These are phyloP conservation scores for Colletotrichum destructivum DNA, from an alignment of 2,329 filamentous ascomycete genomes.

Conservation along the genomic window DNA sequence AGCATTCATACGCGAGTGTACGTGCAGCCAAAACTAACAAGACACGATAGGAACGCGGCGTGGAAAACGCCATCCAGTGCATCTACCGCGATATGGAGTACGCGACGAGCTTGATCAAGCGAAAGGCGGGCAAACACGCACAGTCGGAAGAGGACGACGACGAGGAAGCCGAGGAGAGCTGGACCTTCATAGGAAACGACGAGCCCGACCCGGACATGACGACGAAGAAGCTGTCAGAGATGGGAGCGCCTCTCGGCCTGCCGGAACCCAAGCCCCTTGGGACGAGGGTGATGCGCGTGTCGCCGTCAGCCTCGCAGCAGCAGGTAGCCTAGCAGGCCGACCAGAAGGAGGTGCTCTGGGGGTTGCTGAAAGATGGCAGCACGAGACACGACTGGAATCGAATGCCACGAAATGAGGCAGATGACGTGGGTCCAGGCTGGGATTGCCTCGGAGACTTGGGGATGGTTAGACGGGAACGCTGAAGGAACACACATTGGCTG, in stretches of 20 bases:
- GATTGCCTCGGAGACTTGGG: conserved; percentile 5
- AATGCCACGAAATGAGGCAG: background rate
- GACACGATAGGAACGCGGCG: conserved; percentile 81
- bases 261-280: conserved; percentile 29
- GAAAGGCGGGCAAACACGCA: conserved; percentile 67
- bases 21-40: conserved; percentile 47
- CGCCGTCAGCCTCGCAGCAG: conserved; percentile 28
- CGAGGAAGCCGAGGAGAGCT: conserved; percentile 82
- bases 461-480: background rate
- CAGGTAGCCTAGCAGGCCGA: conserved; percentile 24
- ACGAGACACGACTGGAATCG: background rate
- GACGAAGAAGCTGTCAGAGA: conserved; percentile 55
- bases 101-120: conserved; percentile 85
- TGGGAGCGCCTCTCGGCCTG: conserved; percentile 17
- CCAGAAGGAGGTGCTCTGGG: background rate
- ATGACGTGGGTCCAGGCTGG: conserved; percentile 14
- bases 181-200: conserved; percentile 85
- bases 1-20: background rate
- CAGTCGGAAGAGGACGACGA: conserved; percentile 63
- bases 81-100: conserved; percentile 98
- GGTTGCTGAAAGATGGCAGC: background rate
- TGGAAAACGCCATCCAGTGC: conserved; percentile 89
- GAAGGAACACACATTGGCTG: background rate
- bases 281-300: conserved; percentile 15
- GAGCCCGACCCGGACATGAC: conserved; percentile 62